phyloP scores from a whole-genome alignment of 768 basidiomycete species.

The Russula earlei region DNA sequence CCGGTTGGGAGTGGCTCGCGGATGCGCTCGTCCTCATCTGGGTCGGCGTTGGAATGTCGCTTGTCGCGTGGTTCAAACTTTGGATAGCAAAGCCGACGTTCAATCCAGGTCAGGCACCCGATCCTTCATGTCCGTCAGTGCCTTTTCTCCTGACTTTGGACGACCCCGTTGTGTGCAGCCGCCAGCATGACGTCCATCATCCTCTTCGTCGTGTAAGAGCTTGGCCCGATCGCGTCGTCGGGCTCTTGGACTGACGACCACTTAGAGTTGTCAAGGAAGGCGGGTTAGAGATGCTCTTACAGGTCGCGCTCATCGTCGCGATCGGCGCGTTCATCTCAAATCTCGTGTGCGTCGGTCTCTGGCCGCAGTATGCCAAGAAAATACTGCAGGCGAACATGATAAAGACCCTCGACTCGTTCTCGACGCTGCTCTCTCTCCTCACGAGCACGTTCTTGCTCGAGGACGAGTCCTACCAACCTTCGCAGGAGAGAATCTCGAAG shows the following conservation, averaged over 20 bases:
- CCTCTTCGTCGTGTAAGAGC: conserved; percentile 66
- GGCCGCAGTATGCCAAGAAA: conserved; percentile 77
- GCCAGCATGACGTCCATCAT: conserved; percentile 81
- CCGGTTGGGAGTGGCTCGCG: conserved; percentile 66
- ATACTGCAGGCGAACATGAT: conserved; percentile 80
- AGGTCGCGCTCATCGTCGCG: conserved; percentile 67
- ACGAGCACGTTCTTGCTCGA: conserved; percentile 82
- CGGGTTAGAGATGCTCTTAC: conserved; percentile 60
- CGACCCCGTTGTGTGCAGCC: conserved; percentile 33
- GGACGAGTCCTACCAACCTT: conserved; percentile 46
- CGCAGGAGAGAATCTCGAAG: conserved; percentile 56
- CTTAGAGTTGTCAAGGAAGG: conserved; percentile 84
- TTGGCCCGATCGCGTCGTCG: background rate
- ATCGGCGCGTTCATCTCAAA: conserved; percentile 75
- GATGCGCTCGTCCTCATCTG: conserved; percentile 68
- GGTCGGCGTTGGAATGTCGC: conserved; percentile 76
- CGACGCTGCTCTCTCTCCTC: conserved; percentile 73
- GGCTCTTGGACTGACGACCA: background rate
- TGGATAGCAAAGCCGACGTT: conserved; percentile 87
- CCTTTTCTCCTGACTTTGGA: background rate
- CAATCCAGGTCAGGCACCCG: conserved; percentile 56
- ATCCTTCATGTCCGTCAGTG: no score
- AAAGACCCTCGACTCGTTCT: conserved; percentile 79
- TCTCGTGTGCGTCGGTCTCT: conserved; percentile 71
- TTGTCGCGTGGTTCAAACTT: conserved; percentile 83